These are phyloP conservation scores for Hypoxylon sp. DNA, from an alignment of 2,329 filamentous ascomycete species.

Conservation along the genomic window DNA sequence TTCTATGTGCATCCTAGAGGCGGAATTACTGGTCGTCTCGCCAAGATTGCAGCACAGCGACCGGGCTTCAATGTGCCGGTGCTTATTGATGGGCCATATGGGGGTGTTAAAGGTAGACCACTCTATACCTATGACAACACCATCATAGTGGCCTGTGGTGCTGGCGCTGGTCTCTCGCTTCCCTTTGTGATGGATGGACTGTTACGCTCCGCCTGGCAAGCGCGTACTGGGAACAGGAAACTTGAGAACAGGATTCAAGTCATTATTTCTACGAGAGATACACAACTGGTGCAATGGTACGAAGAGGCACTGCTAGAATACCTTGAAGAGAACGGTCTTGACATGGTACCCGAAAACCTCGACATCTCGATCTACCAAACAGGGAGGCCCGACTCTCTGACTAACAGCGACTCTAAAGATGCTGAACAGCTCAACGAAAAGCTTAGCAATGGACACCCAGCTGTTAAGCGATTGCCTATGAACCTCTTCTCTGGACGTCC, in stretches of 20 bases:
- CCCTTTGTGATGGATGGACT: slow-evolving; percentile 55
- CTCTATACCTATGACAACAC: slow-evolving; percentile 52
- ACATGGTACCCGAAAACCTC: slow-evolving; percentile 28
- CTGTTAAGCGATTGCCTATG: slow-evolving; percentile 10
- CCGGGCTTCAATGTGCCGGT: slow-evolving; percentile 54
- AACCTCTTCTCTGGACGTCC: slow-evolving; percentile 35
- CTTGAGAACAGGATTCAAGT: slow-evolving; percentile 35
- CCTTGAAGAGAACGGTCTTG: slow-evolving; percentile 34
- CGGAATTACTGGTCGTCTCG: slow-evolving; percentile 60
- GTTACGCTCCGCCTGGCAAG: slow-evolving; percentile 19
- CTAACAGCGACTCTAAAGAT: slow-evolving; percentile 20
- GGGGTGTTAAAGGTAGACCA: slow-evolving; percentile 55
- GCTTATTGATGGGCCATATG: slow-evolving; percentile 67
- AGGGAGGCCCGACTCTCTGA: slow-evolving; percentile 11
- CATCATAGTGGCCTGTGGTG: slow-evolving; percentile 63
- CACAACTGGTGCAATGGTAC: slow-evolving; percentile 44
- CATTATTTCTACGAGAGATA: slow-evolving; percentile 45
- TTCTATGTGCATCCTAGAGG: slow-evolving; percentile 62
- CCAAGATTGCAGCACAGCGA: slow-evolving; percentile 48
- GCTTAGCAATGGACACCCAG: background rate
- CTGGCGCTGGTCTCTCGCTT: slow-evolving; percentile 63
- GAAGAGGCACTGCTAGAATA: slow-evolving; percentile 39
- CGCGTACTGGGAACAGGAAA: slow-evolving; percentile 6
- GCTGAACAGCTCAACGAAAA: slow-evolving; percentile 20
- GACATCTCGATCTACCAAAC: slow-evolving; percentile 41